Conservation (phyloP, 2,329 filamentous ascomycete genomes). For the Ophiocordyceps australis region DNA sequence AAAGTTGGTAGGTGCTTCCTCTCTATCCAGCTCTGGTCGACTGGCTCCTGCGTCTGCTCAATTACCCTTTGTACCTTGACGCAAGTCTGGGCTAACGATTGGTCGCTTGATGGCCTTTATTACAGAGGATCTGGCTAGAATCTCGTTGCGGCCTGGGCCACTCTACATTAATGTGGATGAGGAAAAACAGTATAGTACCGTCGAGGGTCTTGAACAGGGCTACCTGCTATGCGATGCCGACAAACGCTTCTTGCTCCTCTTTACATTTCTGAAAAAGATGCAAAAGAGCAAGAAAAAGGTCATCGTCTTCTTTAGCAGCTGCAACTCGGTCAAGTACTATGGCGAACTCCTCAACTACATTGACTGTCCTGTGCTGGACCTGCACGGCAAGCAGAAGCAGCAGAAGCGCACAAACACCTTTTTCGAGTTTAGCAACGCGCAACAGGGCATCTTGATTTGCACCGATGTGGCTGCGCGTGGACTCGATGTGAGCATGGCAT, state of each 20-base stretch:
- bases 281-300: conserved; percentile 83
- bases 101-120: no score
- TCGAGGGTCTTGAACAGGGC: conserved; percentile 86
- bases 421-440: conserved; percentile 73
- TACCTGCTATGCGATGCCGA: conserved; percentile 90
- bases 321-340: conserved; percentile 91
- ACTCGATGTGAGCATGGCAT: conserved; percentile 47
- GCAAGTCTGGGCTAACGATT: conserved; percentile 1
- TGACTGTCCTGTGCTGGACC: conserved; percentile 70
- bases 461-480: conserved; percentile 93
- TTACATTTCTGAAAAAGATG: conserved; percentile 74
- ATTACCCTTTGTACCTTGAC: not conserved
- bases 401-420: conserved; percentile 98
- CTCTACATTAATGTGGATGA: conserved; percentile 96
- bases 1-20: conserved; percentile 49
- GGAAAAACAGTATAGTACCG: conserved; percentile 74
- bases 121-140: conserved; percentile 80
- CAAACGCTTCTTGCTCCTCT: conserved; percentile 82
- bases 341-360: conserved; percentile 94
- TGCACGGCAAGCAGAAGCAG: conserved; percentile 95
- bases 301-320: conserved; percentile 89
- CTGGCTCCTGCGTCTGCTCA: not conserved
- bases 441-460: conserved; percentile 76
- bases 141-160: conserved; percentile 78
- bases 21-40: not conserved